Percentiles rank a stretch among this genome's conserved stretches.
phyloP scores from a whole-genome alignment of 1,284 basidiomycete species.

The Mycena sp. region DNA sequence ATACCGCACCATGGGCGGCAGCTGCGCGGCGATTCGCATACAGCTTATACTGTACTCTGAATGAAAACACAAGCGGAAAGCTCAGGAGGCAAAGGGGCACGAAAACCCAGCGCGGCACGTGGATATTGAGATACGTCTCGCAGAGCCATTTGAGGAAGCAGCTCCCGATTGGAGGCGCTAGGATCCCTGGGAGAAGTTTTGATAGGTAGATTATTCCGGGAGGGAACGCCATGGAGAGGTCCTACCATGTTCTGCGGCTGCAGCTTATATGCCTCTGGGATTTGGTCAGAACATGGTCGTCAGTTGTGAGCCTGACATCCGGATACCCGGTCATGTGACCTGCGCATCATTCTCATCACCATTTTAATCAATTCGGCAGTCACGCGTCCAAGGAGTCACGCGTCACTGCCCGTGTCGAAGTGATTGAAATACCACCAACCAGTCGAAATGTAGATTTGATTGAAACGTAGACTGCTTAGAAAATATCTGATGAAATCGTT shows the following conservation, averaged over 20 bases:
- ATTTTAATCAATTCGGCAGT: too few relatives aligned
- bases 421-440: too few relatives aligned
- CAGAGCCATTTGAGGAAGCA: constrained; percentile 13
- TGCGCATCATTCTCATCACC: too few relatives aligned
- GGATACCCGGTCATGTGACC: not conserved
- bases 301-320: not conserved
- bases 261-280: not conserved
- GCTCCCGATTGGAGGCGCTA: not conserved
- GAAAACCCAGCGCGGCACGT: constrained; percentile 1
- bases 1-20: not conserved
- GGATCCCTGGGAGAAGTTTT: constrained; percentile 8
- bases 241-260: too few relatives aligned
- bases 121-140: constrained; percentile 1
- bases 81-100: constrained; percentile 9
- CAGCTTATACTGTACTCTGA: constrained; percentile 8
- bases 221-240: constrained; percentile 4
- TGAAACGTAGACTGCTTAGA: too few relatives aligned
- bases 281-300: not conserved
- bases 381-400: too few relatives aligned
- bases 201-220: constrained; percentile 11
- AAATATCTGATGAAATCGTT: too few relatives aligned
- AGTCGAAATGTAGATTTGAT: too few relatives aligned
- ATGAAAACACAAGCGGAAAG: constrained; percentile 4
- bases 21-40: not conserved
- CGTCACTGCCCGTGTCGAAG: too few relatives aligned